Percentiles rank a stretch among this genome's conserved stretches.
Conservation (phyloP, 805 yeast genomes). For the Kodamaea hsintzibuensis region DNA sequence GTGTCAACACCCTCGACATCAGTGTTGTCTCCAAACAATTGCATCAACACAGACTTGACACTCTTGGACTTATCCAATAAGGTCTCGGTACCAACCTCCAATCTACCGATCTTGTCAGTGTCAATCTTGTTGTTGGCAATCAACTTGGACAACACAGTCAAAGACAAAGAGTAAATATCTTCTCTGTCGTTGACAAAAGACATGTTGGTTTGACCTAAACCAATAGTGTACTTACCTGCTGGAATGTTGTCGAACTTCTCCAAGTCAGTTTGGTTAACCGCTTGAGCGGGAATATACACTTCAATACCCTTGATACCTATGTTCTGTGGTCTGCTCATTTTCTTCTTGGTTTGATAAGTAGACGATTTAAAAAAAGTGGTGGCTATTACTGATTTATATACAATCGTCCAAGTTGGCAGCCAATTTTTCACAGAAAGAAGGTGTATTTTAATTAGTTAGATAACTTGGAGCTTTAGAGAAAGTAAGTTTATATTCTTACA, state of each 20-base stretch:
- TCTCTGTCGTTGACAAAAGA: constrained; percentile 96
- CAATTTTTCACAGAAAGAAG: background rate
- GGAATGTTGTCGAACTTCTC: constrained; percentile 86
- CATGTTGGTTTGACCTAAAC: constrained; percentile 98
- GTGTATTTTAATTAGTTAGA: no score
- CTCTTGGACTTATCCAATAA: constrained; percentile 95
- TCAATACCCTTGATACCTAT: constrained; percentile 97
- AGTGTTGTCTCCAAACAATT: constrained; percentile 81
- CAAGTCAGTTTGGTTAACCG: constrained; percentile 84
- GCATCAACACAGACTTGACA: constrained; percentile 94
- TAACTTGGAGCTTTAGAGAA: no score
- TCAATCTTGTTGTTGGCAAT: constrained; percentile 82
- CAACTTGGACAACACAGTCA: constrained; percentile 81
- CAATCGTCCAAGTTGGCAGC: constrained; percentile 4
- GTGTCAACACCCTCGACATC: constrained; percentile 97
- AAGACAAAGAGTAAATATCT: constrained; percentile 91
- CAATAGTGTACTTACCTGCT: constrained; percentile 95
- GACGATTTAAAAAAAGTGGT: background rate
- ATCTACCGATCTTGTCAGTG: constrained; percentile 79
- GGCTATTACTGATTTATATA: background rate
- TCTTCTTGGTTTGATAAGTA: background rate
- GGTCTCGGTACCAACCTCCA: constrained; percentile 98
- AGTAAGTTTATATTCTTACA: no score
- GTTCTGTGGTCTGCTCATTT: constrained; percentile 64
- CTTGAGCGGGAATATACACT: constrained; percentile 81